phyloP scores from a whole-genome alignment of 2,329 filamentous ascomycete genomes.

The Fusarium transvaalense region DNA sequence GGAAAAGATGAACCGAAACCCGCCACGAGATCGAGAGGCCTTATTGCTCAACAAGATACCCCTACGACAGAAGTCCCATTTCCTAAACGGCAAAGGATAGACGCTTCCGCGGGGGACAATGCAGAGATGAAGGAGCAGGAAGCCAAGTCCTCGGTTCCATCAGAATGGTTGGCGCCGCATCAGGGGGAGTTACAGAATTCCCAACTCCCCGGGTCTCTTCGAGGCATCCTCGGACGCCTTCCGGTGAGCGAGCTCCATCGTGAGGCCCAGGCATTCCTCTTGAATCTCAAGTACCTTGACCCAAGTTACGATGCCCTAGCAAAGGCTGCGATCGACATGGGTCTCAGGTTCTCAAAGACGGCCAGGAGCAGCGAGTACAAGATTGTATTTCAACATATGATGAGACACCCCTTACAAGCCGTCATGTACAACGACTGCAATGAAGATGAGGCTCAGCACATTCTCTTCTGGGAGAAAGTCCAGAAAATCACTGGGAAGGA shows the following conservation, averaged over 20 bases:
- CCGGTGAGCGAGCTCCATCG: slow-evolving; percentile 5
- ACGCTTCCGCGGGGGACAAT: slow-evolving; percentile 6
- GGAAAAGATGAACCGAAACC: slow-evolving; percentile 13
- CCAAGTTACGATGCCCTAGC: slow-evolving; percentile 19
- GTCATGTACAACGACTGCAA: slow-evolving; percentile 19
- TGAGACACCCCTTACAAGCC: not conserved
- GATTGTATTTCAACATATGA: slow-evolving; percentile 33
- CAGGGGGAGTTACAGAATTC: slow-evolving; percentile 11
- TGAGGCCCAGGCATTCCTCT: slow-evolving; percentile 31
- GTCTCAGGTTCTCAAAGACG: slow-evolving; percentile 27
- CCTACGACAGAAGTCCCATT: slow-evolving; percentile 16
- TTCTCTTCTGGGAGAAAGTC: slow-evolving; percentile 35
- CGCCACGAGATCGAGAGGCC: slow-evolving; percentile 27
- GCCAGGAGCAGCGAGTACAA: slow-evolving; percentile 33
- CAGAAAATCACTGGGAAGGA: slow-evolving; percentile 20
- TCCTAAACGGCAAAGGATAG: slow-evolving; percentile 33
- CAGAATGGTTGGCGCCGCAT: slow-evolving; percentile 17
- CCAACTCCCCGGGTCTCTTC: slow-evolving; percentile 20
- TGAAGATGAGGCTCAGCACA: slow-evolving; percentile 17
- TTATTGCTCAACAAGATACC: slow-evolving; percentile 23
- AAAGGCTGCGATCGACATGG: slow-evolving; percentile 37
- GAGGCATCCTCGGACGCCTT: not conserved
- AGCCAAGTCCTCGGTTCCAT: not conserved
- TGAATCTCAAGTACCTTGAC: slow-evolving; percentile 18
- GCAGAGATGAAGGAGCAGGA: not conserved